Evolutionary conservation across 345 rosid species (phyloP).

Genomic region (Kandelia obovata): DNA sequence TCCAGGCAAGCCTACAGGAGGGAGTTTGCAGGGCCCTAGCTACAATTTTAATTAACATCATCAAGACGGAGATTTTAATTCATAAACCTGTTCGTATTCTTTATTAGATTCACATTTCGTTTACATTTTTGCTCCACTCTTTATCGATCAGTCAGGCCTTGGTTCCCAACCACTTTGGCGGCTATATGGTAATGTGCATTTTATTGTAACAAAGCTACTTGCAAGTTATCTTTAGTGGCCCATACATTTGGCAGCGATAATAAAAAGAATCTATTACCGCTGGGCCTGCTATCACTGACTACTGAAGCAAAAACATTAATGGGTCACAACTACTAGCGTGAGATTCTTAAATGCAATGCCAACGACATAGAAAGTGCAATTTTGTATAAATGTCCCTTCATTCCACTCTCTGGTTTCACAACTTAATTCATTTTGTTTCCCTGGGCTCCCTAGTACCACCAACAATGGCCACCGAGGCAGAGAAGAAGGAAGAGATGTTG

Average conservation of each 20-base stretch:
- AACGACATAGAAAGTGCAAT: conserved; percentile 25
- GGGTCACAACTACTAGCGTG: conserved; percentile 46
- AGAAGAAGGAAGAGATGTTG: conserved; percentile 13
- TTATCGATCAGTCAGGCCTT: too few species aligned
- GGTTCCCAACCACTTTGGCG: too few species aligned
- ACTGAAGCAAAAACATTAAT: conserved; percentile 17
- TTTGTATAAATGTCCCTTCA: conserved; percentile 18
- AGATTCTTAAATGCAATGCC: conserved; percentile 52
- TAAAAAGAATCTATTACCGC: background rate
- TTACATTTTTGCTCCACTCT: too few species aligned
- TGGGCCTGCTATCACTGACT: background rate
- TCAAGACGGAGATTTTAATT: too few species aligned
- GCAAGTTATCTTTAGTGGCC: background rate
- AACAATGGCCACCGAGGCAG: conserved; percentile 20
- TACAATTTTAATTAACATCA: too few species aligned
- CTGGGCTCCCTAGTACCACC: background rate
- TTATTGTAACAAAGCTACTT: too few species aligned
- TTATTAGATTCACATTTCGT: too few species aligned
- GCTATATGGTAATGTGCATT: too few species aligned
- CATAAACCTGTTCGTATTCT: too few species aligned
- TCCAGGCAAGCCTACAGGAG: too few species aligned
- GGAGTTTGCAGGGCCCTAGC: too few species aligned
- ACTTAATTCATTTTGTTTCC: background rate
- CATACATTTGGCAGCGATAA: background rate
- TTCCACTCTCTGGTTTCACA: background rate